Evolutionary conservation across 148 eudicot genomes (phyloP), one percentile per base, ranked within the genome.

Genomic region (Heliosperma pusillum): DNA sequence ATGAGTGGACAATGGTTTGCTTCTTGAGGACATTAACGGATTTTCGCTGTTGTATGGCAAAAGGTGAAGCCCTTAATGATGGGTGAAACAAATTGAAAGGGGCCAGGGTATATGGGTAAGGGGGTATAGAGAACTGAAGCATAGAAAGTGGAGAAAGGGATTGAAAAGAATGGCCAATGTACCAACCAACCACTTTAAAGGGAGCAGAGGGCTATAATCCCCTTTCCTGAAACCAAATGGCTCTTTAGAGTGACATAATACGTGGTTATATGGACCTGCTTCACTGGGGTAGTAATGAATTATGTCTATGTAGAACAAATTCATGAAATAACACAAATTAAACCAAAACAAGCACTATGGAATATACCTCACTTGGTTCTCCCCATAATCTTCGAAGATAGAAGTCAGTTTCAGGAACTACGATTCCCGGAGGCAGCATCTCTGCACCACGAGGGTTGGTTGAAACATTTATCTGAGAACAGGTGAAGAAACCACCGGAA

Each of bases 391-490:
- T 88, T 78, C 99, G 82, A 79, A 90, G 86, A 82, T 84, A 92
- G 63, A 92, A 82, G 80, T 96, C 99, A 72, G 92, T 77, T 80
- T 92, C 90, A 30, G 96, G 50, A 56, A 89, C 99, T 22, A 96
- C 88, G 47, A 96, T 96, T 83, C 93, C 94, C 59, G 99, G 97
- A 40, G 99, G 99, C 76, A 96, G 85, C 62, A 92, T 85, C 85
- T 96, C 93, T 26, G 99, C 94, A 78, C 99, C 99, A 36, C 89
- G 97, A 71, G 99, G 99, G 72, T 96, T 96, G 74, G 92, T 83
- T 36, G 94, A 91, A 80, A 92, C 99, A 85, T 89, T 89, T 66
- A 95, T 90, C 99, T 95, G 82, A 55, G 44, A 36, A 24, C 60
- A 78, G 24, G 61, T 22, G 29, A 27, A 45, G 45, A 75, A 45